A percentile compares a stretch with the other conserved stretches of the same genome.
These are phyloP conservation scores for Phytophthora nicotianae DNA, from an alignment of 352 stramenopile genomes.

Conservation along the genomic window DNA sequence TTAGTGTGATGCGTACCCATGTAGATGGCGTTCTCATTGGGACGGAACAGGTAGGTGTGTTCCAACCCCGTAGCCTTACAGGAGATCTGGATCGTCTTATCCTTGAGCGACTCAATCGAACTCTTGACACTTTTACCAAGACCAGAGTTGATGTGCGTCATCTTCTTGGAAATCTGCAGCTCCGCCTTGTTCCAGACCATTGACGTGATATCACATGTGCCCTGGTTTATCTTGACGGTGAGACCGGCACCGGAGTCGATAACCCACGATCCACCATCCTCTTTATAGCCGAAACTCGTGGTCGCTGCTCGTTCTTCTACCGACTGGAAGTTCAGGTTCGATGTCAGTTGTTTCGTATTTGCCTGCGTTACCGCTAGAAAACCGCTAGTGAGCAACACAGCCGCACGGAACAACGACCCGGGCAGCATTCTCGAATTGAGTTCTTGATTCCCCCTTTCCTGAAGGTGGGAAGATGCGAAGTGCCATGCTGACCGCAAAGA, in stretches of 20 bases:
- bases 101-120: slow-evolving; percentile 38
- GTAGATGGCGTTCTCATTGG: slow-evolving; percentile 59
- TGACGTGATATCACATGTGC: slow-evolving; percentile 55
- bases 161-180: slow-evolving; percentile 53
- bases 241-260: slow-evolving; percentile 48
- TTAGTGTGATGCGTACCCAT: slow-evolving; percentile 59
- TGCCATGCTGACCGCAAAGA: slow-evolving; percentile 13
- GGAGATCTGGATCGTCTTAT: slow-evolving; percentile 52
- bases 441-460: background rate
- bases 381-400: slow-evolving; percentile 22
- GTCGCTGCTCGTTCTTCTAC: slow-evolving; percentile 15
- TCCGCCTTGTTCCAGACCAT: slow-evolving; percentile 55
- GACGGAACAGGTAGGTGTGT: slow-evolving; percentile 59
- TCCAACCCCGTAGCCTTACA: slow-evolving; percentile 42
- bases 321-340: slow-evolving; percentile 31
- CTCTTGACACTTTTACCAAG: slow-evolving; percentile 42
- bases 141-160: slow-evolving; percentile 59
- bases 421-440: slow-evolving; percentile 20
- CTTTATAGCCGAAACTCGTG: slow-evolving; percentile 45
- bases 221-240: slow-evolving; percentile 42
- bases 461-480: slow-evolving; percentile 24
- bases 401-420: slow-evolving; percentile 20
- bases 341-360: slow-evolving; percentile 26
- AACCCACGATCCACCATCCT: slow-evolving; percentile 39
- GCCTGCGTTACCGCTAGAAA: slow-evolving; percentile 19